Evolutionary conservation across 768 basidiomycete species (phyloP).

Genomic region (Strobilomyces dryophilus): DNA sequence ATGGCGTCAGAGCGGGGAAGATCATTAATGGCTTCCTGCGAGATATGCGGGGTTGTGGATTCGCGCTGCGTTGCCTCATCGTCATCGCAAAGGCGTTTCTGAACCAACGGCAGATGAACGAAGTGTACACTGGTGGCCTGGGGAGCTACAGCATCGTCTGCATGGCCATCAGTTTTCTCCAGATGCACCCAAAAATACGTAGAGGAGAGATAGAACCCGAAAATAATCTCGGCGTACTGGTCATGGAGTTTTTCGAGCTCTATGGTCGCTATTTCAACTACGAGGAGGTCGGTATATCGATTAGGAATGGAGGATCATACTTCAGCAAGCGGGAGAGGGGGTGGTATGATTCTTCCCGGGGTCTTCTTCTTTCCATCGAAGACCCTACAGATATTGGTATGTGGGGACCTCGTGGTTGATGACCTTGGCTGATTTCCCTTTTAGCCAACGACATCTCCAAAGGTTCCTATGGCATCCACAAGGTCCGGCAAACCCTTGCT

Average conservation of each 20-base stretch:
- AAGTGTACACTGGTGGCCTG: slow-evolving; percentile 90
- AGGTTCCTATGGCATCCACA: slow-evolving; percentile 79
- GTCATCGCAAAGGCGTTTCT: slow-evolving; percentile 90
- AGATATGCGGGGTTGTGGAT: slow-evolving; percentile 49
- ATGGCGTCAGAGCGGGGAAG: slow-evolving; percentile 73
- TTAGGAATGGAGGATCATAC: slow-evolving; percentile 86
- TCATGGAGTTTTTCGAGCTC: slow-evolving; percentile 96
- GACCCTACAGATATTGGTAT: slow-evolving; percentile 87
- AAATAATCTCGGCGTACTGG: slow-evolving; percentile 86
- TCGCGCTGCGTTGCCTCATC: slow-evolving; percentile 79
- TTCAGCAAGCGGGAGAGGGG: slow-evolving; percentile 78
- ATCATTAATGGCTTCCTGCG: slow-evolving; percentile 79
- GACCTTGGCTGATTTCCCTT: background rate
- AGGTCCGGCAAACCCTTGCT: slow-evolving; percentile 78
- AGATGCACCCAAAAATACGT: slow-evolving; percentile 96
- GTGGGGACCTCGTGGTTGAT: slow-evolving; percentile 29
- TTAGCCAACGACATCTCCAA: slow-evolving; percentile 91
- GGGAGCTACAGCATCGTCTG: slow-evolving; percentile 95
- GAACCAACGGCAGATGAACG: slow-evolving; percentile 89
- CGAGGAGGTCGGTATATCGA: slow-evolving; percentile 81
- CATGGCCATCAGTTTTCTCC: slow-evolving; percentile 88
- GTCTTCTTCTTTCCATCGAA: slow-evolving; percentile 75
- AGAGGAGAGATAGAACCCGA: slow-evolving; percentile 82
- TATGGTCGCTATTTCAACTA: slow-evolving; percentile 94
- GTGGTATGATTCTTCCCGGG: slow-evolving; percentile 65